Evolutionary conservation across 257 asterid genomes (phyloP), one percentile per base, ranked within the genome.

Genomic region (Striga asiatica): DNA sequence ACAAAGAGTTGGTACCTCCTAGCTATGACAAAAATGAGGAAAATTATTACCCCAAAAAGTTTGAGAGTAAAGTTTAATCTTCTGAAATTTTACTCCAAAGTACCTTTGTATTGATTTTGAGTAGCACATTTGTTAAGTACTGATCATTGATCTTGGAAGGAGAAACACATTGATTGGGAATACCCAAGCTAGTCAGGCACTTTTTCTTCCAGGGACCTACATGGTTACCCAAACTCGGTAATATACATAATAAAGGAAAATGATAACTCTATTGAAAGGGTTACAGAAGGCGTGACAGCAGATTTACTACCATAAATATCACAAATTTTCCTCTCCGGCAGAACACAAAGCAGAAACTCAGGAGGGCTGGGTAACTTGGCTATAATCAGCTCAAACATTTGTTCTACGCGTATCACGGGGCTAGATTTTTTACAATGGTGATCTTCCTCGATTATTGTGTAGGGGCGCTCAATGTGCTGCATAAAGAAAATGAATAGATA

Each of bases 161-260:
- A 37, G 93, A 78, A 65, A 81, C 66, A 72, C 98, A 89, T 73
- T 89, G 98, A 51, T 81, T 79, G 65, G 74, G 78, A 58, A 89
- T 72, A 60, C 96, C 98, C 74, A 74, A 23, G 62, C 73, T 81
- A 66, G 81, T 46, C 58, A 89, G 71, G 62, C 82, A 74, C 70
- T 74, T 83, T 79, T 75, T 89, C 82, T 89, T 89, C 98, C 98
- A 89, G 66, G 98, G 98, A 24, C 98, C 98, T 89, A 63, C 23
- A 61, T 41, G 61, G 71, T 19, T 61, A 64, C 12, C 48, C 56
- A 68, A 47, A 62, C 29, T 59, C 67, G 50, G 54, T 38, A 49
- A 43, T 53, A 65, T 45, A 38, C 24, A 65, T n/a, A 45, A 48
- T 19, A 60, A 5, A 16, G 25, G 8, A 34, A 21, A 61, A 14